Percentiles rank a stretch among this genome's conserved stretches.
Conservation (phyloP, 179 eudicot species). For the Amaranthus tricolor region DNA sequence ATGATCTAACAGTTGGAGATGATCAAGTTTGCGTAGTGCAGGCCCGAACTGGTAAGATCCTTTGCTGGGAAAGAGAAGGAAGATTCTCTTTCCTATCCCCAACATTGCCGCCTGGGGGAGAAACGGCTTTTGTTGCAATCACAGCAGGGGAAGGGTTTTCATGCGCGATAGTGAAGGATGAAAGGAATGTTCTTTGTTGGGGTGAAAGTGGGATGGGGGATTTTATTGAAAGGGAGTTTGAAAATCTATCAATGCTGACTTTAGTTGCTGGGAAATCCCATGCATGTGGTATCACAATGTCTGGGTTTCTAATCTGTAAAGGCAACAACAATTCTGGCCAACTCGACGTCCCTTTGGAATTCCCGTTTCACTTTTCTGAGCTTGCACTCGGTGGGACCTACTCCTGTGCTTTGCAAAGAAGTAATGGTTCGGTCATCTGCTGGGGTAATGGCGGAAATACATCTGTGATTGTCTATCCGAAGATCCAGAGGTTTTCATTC, state of each 20-base stretch:
- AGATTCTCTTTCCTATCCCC: constrained; percentile 3
- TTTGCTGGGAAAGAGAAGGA: constrained; percentile 38
- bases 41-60: constrained; percentile 23
- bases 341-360: constrained; percentile 34
- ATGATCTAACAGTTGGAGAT: constrained; percentile 36
- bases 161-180: constrained; percentile 43
- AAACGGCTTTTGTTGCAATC: constrained; percentile 24
- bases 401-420: constrained; percentile 43
- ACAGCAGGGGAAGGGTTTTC: constrained; percentile 54
- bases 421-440: constrained; percentile 44
- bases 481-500: constrained; percentile 29
- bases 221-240: constrained; percentile 40
- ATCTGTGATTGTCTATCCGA: constrained; percentile 15
- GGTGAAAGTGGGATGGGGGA: constrained; percentile 46
- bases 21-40: constrained; percentile 45
- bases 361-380: constrained; percentile 34
- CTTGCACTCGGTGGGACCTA: constrained; percentile 45
- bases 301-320: constrained; percentile 45
- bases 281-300: constrained; percentile 49
- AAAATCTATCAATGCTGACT: constrained; percentile 37
- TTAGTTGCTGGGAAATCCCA: constrained; percentile 50
- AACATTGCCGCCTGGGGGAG: constrained; percentile 23
- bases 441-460: constrained; percentile 44
- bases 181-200: constrained; percentile 45
- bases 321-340: constrained; percentile 44